Evolutionary conservation across 176 grass and related monocot genomes (phyloP).

Genomic region (Echinochloa phyllopogon): DNA sequence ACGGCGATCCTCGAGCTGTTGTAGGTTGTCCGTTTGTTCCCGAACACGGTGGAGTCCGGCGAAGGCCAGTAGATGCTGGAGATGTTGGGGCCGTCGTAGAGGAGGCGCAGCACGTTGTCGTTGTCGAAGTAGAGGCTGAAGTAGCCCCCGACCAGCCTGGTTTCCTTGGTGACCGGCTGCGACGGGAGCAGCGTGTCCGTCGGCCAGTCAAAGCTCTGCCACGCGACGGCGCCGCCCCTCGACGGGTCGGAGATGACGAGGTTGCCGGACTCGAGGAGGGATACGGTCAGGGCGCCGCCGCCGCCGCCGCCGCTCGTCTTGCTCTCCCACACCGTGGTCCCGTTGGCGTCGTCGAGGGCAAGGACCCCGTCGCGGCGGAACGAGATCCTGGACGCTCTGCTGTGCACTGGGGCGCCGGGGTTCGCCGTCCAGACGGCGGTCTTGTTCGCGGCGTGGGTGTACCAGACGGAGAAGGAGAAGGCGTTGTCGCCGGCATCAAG

Average conservation of each 20-base stretch:
- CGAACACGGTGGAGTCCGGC: neutral
- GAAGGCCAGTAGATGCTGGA: constrained; percentile 66
- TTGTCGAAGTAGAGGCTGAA: constrained; percentile 56
- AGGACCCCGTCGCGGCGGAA: constrained; percentile 61
- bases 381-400: constrained; percentile 40
- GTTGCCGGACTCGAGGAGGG: constrained; percentile 57
- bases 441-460: constrained; percentile 33
- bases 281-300: constrained; percentile 22
- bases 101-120: constrained; percentile 64
- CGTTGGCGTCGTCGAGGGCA: constrained; percentile 52
- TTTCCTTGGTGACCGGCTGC: constrained; percentile 42
- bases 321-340: constrained; percentile 60
- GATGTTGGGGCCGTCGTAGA: constrained; percentile 42
- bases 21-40: constrained; percentile 37
- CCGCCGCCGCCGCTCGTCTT: neutral
- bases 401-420: constrained; percentile 49
- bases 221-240: constrained; percentile 4
- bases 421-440: constrained; percentile 70
- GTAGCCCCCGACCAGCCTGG: constrained; percentile 34
- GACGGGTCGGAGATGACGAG: constrained; percentile 45
- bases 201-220: constrained; percentile 56
- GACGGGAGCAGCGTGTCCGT: constrained; percentile 51
- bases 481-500: constrained; percentile 45
- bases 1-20: constrained; percentile 51
- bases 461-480: constrained; percentile 73